Evolutionary conservation across 2,329 filamentous ascomycete genomes (phyloP), one percentile per base, ranked within the genome.

Genomic region (Torrubiella hemipterigena): DNA sequence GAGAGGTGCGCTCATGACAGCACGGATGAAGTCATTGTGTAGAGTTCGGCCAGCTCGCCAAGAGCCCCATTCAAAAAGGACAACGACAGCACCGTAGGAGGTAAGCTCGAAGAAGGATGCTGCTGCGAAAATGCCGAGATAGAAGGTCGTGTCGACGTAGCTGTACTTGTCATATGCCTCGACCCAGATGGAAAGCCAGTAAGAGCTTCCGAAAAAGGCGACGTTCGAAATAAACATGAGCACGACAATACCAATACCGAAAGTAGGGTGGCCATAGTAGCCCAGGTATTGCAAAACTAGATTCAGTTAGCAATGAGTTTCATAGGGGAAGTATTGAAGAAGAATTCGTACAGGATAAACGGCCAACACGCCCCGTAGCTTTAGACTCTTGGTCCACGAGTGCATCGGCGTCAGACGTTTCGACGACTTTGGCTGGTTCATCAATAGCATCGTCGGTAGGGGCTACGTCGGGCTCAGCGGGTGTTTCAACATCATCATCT

Each of bases 31-130:
- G 30, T 61, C 59, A 11, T 56, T 55, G 49, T 75, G 70, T 26
- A 74, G 58, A 20, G 49, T 57, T 19, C 58, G 57, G 1, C 68
- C 70, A 3, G 70, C 70, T n/a, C 55, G 52, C 70, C 70, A 74
- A 6, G 64, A 63, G 14, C 69, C 69, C 41, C 61, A 64, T 43
- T 69, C 66, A 41, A 69, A 73, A 18, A 61, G 50, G 29, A 65
- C 45, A 29, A 62, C 60, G 32, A 54, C 54, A 15, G 59, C 29
- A 4, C 55, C 61, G 23, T 55, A 61, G 20, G 63, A 53, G 1
- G 61, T 29, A 9, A 60, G 52, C 30, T 59, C 70, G 0, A 54
- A 44, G 7, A 67, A 38, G 2, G 60, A 62, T 28, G 68, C 51
- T 3, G 47, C 54, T 1, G 63, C 59, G 34, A 69, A 75, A 10